phyloP scores from a whole-genome alignment of 805 yeast genomes.

The Schwanniomyces polymorphus region DNA sequence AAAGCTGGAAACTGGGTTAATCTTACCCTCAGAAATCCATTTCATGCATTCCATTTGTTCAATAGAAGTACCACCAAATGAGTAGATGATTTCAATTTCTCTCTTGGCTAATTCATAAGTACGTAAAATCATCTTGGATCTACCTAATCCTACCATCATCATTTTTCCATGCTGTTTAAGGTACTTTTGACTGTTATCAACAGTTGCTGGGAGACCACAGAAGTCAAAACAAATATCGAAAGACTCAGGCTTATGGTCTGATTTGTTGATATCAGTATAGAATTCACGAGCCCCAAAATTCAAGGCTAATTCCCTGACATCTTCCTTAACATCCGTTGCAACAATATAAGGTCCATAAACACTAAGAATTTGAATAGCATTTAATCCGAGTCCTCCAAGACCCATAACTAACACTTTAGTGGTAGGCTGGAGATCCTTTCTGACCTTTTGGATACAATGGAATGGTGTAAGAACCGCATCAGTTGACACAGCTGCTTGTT shows the following conservation, averaged over 20 bases:
- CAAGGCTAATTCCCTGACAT: constrained; percentile 23
- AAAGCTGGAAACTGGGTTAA: constrained; percentile 34
- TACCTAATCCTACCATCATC: constrained; percentile 45
- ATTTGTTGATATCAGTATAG: constrained; percentile 26
- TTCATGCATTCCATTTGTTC: constrained; percentile 45
- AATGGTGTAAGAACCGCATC: constrained; percentile 45
- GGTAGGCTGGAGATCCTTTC: constrained; percentile 24
- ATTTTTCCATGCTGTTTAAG: constrained; percentile 37
- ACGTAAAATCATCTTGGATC: constrained; percentile 24
- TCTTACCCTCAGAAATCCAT: constrained; percentile 39
- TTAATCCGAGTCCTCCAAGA: constrained; percentile 43
- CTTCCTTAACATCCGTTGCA: constrained; percentile 32
- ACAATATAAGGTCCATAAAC: constrained; percentile 32
- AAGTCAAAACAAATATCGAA: constrained; percentile 43
- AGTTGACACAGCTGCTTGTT: constrained; percentile 40
- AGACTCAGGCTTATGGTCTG: constrained; percentile 25
- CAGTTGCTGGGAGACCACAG: constrained; percentile 33
- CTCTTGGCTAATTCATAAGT: constrained; percentile 39
- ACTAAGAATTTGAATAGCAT: constrained; percentile 40
- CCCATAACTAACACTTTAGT: constrained; percentile 40
- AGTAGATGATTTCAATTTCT: constrained; percentile 39
- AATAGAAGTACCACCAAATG: constrained; percentile 45
- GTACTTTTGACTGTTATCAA: constrained; percentile 26
- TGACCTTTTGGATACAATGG: constrained; percentile 40
- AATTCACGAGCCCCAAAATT: constrained; percentile 44